phyloP scores from a whole-genome alignment of 2,329 filamentous ascomycete species.

The Metarhizium robertsii region DNA sequence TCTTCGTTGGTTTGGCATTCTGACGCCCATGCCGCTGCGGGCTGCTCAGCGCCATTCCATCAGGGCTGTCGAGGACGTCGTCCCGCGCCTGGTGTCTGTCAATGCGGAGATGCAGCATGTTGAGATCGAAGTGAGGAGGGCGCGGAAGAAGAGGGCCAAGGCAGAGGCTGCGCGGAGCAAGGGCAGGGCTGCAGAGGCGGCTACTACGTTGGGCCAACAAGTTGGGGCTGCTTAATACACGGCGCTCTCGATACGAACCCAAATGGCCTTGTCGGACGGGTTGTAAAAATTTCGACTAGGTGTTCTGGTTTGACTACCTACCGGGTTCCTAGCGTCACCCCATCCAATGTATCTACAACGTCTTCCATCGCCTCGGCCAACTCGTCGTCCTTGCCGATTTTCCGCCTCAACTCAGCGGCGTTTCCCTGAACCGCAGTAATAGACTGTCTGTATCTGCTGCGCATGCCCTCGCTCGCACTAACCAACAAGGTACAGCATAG shows the following conservation, averaged over 20 bases:
- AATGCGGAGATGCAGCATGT: slow-evolving; percentile 51
- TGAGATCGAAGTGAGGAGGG: slow-evolving; percentile 60
- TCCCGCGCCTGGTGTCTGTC: slow-evolving; percentile 50
- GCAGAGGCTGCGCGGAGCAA: slow-evolving; percentile 26
- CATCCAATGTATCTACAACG: slow-evolving; percentile 25
- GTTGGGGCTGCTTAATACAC: background rate
- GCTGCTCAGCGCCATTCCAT: slow-evolving; percentile 52
- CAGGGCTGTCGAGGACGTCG: slow-evolving; percentile 42
- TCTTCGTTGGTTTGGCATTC: slow-evolving; percentile 46
- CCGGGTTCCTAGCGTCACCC: slow-evolving; percentile 7
- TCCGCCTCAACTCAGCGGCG: slow-evolving; percentile 28
- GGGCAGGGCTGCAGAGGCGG: background rate
- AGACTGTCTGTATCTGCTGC: slow-evolving; percentile 42
- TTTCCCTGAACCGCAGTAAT: slow-evolving; percentile 40
- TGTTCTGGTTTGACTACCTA: background rate
- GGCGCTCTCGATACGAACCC: too few species aligned
- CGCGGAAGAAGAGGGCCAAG: slow-evolving; percentile 45
- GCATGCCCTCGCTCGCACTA: slow-evolving; percentile 35
- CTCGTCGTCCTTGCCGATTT: slow-evolving; percentile 17
- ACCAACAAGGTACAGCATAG: slow-evolving; percentile 43
- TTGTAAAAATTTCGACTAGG: background rate
- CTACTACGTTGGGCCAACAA: background rate
- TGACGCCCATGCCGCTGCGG: slow-evolving; percentile 42
- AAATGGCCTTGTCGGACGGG: background rate
- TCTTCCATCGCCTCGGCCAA: slow-evolving; percentile 37